These are phyloP conservation scores for Pseudonitzschia delicatissima DNA, from an alignment of 108 stramenopile genomes.

Conservation along the genomic window DNA sequence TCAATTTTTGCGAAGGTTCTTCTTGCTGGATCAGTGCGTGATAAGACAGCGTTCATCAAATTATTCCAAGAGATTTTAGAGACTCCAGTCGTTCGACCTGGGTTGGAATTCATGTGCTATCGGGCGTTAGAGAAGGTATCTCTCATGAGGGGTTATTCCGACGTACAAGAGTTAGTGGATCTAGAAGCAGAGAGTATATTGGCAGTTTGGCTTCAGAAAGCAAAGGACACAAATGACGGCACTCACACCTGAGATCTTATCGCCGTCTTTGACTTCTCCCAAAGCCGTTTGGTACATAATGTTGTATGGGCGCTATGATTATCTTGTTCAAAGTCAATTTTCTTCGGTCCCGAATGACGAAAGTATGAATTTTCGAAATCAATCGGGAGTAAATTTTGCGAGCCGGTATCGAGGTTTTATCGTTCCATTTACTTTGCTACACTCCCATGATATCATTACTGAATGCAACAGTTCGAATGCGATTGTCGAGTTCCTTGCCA, in stretches of 20 bases:
- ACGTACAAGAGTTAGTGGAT: slow-evolving; percentile 41
- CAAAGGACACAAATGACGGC: not conserved
- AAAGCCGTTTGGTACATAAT: slow-evolving; percentile 10
- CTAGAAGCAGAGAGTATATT: slow-evolving; percentile 42
- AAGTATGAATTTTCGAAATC: slow-evolving; percentile 1
- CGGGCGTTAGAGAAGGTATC: slow-evolving; percentile 56
- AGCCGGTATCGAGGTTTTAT: slow-evolving; percentile 16
- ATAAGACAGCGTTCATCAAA: slow-evolving; percentile 24
- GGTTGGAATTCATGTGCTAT: slow-evolving; percentile 46
- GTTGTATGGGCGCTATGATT: slow-evolving; percentile 1
- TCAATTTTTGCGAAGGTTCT: slow-evolving; percentile 47
- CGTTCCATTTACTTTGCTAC: slow-evolving; percentile 22
- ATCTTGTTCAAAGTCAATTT: not conserved
- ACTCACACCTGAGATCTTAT: slow-evolving; percentile 20
- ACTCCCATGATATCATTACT: not conserved
- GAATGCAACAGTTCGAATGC: not conserved
- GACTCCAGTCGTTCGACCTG: slow-evolving; percentile 34
- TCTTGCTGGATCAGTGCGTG: slow-evolving; percentile 46
- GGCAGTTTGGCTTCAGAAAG: slow-evolving; percentile 41
- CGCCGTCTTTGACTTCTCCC: slow-evolving; percentile 57
- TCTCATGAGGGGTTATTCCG: slow-evolving; percentile 39
- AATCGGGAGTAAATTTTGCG: not conserved
- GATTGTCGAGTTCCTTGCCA: not conserved
- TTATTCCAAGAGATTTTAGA: slow-evolving; percentile 54
- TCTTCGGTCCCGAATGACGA: slow-evolving; percentile 14